These are phyloP conservation scores for Colletotrichum cordylinicola DNA, from an alignment of 2,329 filamentous ascomycete species.

Conservation along the genomic window DNA sequence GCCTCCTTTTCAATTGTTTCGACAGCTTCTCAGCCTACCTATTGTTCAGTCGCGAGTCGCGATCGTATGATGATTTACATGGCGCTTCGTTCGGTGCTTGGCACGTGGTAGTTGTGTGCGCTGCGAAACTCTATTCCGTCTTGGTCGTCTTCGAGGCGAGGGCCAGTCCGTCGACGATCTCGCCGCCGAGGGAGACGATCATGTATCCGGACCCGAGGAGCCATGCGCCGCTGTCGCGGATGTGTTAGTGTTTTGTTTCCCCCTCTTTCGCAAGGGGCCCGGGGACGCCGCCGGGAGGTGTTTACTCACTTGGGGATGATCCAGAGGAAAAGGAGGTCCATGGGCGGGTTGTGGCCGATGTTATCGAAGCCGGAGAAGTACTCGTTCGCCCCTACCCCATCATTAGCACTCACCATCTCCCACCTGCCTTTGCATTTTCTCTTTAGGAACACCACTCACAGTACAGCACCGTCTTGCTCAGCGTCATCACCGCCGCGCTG, in stretches of 20 bases:
- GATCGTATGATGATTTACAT: not conserved
- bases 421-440: not conserved
- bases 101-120: not conserved
- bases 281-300: not conserved
- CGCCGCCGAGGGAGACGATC: slow-evolving; percentile 52
- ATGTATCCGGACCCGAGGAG: slow-evolving; percentile 59
- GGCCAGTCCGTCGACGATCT: slow-evolving; percentile 54
- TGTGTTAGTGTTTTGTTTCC: not conserved
- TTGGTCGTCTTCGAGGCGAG: slow-evolving; percentile 43
- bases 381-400: slow-evolving; percentile 56
- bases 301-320: slow-evolving; percentile 62
- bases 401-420: not conserved
- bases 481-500: slow-evolving; percentile 62
- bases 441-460: slow-evolving; percentile 45
- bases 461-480: slow-evolving; percentile 67
- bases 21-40: not conserved
- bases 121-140: slow-evolving; percentile 37
- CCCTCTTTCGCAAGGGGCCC: not conserved
- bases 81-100: not conserved
- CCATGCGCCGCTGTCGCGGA: slow-evolving; percentile 54
- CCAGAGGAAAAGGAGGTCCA: slow-evolving; percentile 57
- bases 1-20: not conserved
- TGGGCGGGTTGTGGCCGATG: slow-evolving; percentile 59
- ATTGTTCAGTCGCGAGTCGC: not conserved
- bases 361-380: slow-evolving; percentile 61